Evolutionary conservation across 192 early-diverging fungal genomes (phyloP), one percentile per base, ranked within the genome.

Genomic region (Lunasporangiospora selenospora): DNA sequence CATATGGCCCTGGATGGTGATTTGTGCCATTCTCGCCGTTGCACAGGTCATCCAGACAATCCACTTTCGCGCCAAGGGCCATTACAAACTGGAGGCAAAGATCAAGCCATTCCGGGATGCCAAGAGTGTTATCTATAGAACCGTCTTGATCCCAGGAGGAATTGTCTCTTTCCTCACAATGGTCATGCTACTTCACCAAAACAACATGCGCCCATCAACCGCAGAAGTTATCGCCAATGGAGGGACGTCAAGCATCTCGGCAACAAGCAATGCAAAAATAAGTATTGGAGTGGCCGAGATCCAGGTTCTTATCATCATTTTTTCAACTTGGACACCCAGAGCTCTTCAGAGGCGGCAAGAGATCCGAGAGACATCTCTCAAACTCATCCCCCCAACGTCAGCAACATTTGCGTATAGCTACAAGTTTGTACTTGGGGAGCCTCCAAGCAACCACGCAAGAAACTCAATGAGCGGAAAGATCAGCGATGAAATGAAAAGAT

Each of bases 291-390:
- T 30, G 32, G 46, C 63, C 23, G 19, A 73, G 12, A 55, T 73
- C 13, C 69, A 67, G 33, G 65, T 82, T 13, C 65, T 82, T 51
- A 61, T 82, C 16, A 32, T 82, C 26, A 52, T 82, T 23, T 30
- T 79, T 31, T 77, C 80, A 19, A 76, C 80, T 12, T 82, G 80
- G 80, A 79, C 80, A 23, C 77, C 78, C 38, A 77, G 54, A n/a
- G 53, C 67, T 40, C 62, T 69, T 44, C 30, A 51, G 29, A 79
- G 79, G 52, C 58, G 80, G 5, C 48, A 67, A 26, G 45, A 33
- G 0, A 76, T 82, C 32, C 75, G 80, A 52, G 67, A 82, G 12
- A 82, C 73, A 2, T 60, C 77, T 1, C 27, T 75, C 33, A 59
- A 67, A 51, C 50, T 82, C 13, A 53, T 75, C 30, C 79, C 79